phyloP scores from a whole-genome alignment of 768 basidiomycete genomes.

The Kondoa malvinella region DNA sequence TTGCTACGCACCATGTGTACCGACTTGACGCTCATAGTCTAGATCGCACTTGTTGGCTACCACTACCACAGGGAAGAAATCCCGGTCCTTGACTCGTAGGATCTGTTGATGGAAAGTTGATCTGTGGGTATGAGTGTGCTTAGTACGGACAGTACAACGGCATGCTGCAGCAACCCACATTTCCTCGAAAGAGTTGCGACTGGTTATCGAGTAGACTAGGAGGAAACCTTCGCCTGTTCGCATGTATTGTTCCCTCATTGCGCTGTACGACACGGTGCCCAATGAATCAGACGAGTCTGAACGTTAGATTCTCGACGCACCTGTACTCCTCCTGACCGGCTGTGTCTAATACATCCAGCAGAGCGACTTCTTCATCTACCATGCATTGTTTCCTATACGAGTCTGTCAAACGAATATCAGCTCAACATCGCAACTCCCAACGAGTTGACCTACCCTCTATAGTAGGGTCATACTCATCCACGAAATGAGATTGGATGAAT shows the following conservation, averaged over 20 bases:
- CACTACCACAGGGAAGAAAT: slow-evolving; percentile 37
- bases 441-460: slow-evolving; percentile 32
- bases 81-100: slow-evolving; percentile 33
- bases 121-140: not conserved
- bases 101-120: slow-evolving; percentile 36
- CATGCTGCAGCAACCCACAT: slow-evolving; percentile 25
- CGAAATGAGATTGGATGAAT: slow-evolving; percentile 34
- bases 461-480: slow-evolving; percentile 37
- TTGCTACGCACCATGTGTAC: slow-evolving; percentile 56
- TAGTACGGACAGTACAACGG: not conserved
- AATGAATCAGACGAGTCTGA: not conserved
- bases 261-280: slow-evolving; percentile 38
- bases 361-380: slow-evolving; percentile 38
- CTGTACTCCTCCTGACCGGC: slow-evolving; percentile 75
- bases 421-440: slow-evolving; percentile 6
- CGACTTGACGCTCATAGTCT: slow-evolving; percentile 36
- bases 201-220: slow-evolving; percentile 39
- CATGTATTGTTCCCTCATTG: slow-evolving; percentile 99
- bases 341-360: slow-evolving; percentile 39
- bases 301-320: slow-evolving; percentile 37
- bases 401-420: slow-evolving; percentile 40
- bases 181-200: slow-evolving; percentile 37
- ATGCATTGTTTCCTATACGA: slow-evolving; percentile 62
- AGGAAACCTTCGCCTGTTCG: slow-evolving; percentile 48
- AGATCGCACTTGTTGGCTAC: slow-evolving; percentile 38